Evolutionary conservation across 805 yeast species (phyloP).

Genomic region (Naumovozyma baii): DNA sequence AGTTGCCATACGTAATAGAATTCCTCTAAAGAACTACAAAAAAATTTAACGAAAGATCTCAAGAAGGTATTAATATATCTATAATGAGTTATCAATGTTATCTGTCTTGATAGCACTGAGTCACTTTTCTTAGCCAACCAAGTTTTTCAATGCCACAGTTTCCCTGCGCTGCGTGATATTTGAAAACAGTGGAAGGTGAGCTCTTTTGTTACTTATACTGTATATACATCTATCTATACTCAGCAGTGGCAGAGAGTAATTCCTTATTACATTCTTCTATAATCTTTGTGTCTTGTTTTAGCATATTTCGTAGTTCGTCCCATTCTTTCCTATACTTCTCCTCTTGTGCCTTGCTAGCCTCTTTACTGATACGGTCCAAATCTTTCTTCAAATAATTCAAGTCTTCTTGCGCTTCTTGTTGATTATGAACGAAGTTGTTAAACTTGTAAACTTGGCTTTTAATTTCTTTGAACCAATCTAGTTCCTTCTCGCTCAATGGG

Average conservation of each 20-base stretch:
- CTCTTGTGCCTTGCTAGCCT: conserved; percentile 2
- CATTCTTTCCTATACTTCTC: conserved; percentile 19
- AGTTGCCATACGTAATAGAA: neutral
- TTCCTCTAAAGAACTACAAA: no score
- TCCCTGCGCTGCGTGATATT: neutral
- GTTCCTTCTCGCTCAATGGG: conserved; percentile 35
- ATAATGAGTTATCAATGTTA: no score
- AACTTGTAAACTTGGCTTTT: conserved; percentile 25
- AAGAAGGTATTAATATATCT: no score
- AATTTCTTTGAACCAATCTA: conserved; percentile 39
- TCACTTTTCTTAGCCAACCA: neutral
- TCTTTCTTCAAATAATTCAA: conserved; percentile 23
- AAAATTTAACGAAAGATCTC: no score
- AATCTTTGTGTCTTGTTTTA: conserved; percentile 20
- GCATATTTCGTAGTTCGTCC: conserved; percentile 25
- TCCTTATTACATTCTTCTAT: conserved; percentile 21
- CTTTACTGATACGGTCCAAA: conserved; percentile 9
- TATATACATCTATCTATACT: neutral
- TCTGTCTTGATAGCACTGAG: no score
- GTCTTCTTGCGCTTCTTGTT: conserved; percentile 17
- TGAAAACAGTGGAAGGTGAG: neutral
- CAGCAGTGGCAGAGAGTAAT: conserved; percentile 1
- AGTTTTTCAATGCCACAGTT: neutral
- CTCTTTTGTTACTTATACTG: no score
- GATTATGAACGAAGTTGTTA: conserved; percentile 27